These are phyloP conservation scores for Ramaria sp. DNA, from an alignment of 768 basidiomycete genomes.

Conservation along the genomic window DNA sequence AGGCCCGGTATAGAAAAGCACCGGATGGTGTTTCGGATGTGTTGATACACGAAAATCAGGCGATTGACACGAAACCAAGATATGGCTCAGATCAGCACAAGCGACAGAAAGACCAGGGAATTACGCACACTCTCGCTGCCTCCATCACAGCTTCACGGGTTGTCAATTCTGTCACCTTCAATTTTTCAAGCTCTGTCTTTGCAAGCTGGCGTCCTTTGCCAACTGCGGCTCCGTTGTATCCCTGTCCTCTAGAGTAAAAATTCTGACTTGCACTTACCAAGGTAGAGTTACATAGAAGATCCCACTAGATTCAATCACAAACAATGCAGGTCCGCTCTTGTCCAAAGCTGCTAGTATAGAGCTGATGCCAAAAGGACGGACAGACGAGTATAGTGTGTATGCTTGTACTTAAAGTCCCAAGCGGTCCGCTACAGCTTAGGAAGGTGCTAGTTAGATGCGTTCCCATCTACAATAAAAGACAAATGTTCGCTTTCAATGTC, in stretches of 20 bases:
- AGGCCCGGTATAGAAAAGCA: not conserved
- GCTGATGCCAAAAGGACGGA: conserved; percentile 93
- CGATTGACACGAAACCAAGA: not conserved
- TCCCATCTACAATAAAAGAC: not conserved
- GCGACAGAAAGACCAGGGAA: not conserved
- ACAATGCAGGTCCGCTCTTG: conserved; percentile 76
- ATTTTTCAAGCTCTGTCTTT: conserved; percentile 97
- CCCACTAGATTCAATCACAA: conserved; percentile 91
- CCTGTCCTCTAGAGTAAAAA: conserved; percentile 32
- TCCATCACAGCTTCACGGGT: conserved; percentile 81
- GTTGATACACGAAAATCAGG: not conserved
- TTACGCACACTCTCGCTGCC: conserved; percentile 85
- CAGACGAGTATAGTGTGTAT: conserved; percentile 96
- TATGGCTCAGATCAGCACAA: conserved; percentile 3
- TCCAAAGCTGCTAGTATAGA: conserved; percentile 86
- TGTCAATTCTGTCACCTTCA: conserved; percentile 72
- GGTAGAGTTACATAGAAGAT: conserved; percentile 62
- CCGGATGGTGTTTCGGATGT: not conserved
- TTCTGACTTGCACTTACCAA: not conserved
- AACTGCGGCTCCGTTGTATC: conserved; percentile 92
- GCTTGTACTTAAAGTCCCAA: conserved; percentile 85
- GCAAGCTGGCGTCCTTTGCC: conserved; percentile 98
- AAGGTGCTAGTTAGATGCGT: conserved; percentile 21
- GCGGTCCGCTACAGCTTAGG: conserved; percentile 57
- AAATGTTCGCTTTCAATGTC: conserved; percentile 55